Evolutionary conservation across 78 protist genomes (phyloP), one percentile per base, ranked within the genome.

Genomic region (Speleostelium caveatum): DNA sequence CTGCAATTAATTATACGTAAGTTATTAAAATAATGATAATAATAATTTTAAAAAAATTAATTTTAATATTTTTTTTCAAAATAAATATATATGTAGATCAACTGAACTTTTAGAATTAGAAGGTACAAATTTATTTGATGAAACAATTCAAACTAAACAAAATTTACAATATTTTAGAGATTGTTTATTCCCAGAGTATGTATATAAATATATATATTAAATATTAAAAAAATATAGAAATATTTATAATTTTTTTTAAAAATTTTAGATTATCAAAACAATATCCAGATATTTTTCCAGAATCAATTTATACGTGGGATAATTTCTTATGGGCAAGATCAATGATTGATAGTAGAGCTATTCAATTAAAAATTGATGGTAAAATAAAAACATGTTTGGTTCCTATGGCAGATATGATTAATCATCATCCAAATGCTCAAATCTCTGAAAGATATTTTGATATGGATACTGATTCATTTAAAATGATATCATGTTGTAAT

Each of bases 381-480:
- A 38, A 35, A 42, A 74, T 86, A 28, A 73, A 45, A n/a, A 62
- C 45, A 22, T 73, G 85, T 56, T 33, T 86, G 51, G 93, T 86
- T 26, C 93, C 93, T 38, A 75, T 74, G 93, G 93, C 86, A 66
- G 93, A 86, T 56, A 74, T 86, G 93, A 66, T 86, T 12, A 86
- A 86, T 41, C 93, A 86, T 56, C 93, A 75, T 32, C n/a, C 49
- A 51, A 35, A 72, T 26, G 93, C 93, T 38, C 93, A 86, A 53
- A 75, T 74, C 2, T 86, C 87, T 24, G 72, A 65, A 41, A 45
- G 93, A 26, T 42, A 28, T 22, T 86, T 86, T 56, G 93, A 86
- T 55, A 61, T 49, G 28, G 75, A 72, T 3, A 16, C 5, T 28
- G 24, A 67, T 38, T 65, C 59, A 24, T 75, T 86, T 56, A 74